A percentile compares a stretch with the other conserved stretches of the same genome.
These are phyloP conservation scores for Talaromyces pinophilus DNA, from an alignment of 2,329 filamentous ascomycete species.

Conservation along the genomic window DNA sequence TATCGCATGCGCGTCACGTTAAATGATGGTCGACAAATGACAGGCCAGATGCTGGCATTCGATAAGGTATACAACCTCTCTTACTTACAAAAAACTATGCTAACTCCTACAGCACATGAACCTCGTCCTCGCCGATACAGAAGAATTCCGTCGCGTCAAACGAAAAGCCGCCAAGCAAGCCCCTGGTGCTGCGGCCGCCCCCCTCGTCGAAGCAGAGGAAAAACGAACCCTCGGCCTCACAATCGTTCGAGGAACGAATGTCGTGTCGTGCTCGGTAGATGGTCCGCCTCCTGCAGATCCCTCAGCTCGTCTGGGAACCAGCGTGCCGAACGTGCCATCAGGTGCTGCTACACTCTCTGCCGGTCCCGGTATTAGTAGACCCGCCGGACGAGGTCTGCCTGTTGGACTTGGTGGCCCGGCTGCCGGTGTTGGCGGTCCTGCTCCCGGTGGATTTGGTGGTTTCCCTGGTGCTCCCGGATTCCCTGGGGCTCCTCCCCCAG, in stretches of 20 bases:
- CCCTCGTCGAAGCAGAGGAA: constrained; percentile 83
- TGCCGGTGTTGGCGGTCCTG: constrained; percentile 79
- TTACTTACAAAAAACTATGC: background rate
- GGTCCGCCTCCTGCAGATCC: constrained; percentile 94
- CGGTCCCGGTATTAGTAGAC: constrained; percentile 86
- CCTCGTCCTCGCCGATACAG: constrained; percentile 94
- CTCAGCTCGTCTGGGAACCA: constrained; percentile 80
- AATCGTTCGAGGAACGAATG: constrained; percentile 90
- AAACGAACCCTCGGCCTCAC: constrained; percentile 95
- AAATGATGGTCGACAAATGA: constrained; percentile 93
- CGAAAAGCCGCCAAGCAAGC: constrained; percentile 71
- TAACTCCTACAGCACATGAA: constrained; percentile 81
- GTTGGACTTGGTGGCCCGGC: constrained; percentile 86
- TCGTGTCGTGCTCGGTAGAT: constrained; percentile 92
- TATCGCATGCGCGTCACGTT: constrained; percentile 98
- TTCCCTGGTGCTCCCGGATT: constrained; percentile 51
- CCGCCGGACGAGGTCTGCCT: constrained; percentile 81
- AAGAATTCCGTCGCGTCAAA: constrained; percentile 93
- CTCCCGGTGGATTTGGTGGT: constrained; percentile 60
- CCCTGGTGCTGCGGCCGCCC: constrained; percentile 61
- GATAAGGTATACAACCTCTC: constrained; percentile 69
- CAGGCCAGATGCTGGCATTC: constrained; percentile 96
- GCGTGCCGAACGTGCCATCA: constrained; percentile 59
- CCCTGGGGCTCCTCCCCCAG: constrained; percentile 53
- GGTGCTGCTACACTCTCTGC: constrained; percentile 69